Evolutionary conservation across 768 basidiomycete species (phyloP).

Genomic region (Psilocybe subaeruginosa): DNA sequence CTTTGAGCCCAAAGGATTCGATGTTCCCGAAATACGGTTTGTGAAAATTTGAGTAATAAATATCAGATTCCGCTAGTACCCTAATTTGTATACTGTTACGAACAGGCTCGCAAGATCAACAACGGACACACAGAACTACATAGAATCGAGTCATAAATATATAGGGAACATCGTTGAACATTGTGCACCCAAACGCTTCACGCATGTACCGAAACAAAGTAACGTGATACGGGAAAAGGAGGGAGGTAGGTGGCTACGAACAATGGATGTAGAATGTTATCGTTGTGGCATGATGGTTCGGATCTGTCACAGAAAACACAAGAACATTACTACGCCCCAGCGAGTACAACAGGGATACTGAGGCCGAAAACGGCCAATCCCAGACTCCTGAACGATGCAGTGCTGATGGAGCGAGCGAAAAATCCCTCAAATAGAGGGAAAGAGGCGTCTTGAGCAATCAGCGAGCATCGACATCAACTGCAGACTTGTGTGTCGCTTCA

Average conservation of each 20-base stretch:
- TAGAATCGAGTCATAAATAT: background rate
- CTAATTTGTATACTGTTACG: background rate
- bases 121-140: background rate
- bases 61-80: background rate
- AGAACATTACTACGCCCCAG: background rate
- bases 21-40: background rate
- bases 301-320: background rate
- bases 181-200: background rate
- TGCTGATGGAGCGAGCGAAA: background rate
- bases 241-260: background rate
- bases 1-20: background rate
- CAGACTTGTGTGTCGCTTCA: background rate
- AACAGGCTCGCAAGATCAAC: background rate
- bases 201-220: background rate
- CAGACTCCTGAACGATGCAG: background rate
- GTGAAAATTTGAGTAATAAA: background rate
- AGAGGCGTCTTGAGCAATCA: background rate
- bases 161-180: background rate
- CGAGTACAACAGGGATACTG: background rate
- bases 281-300: background rate
- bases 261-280: background rate
- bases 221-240: background rate
- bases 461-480: background rate
- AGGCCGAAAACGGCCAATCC: background rate
- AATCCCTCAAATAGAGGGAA: background rate